Evolutionary conservation across 352 stramenopile genomes (phyloP), one percentile per base, ranked within the genome.

Genomic region (Globisporangium paroecandrum): DNA sequence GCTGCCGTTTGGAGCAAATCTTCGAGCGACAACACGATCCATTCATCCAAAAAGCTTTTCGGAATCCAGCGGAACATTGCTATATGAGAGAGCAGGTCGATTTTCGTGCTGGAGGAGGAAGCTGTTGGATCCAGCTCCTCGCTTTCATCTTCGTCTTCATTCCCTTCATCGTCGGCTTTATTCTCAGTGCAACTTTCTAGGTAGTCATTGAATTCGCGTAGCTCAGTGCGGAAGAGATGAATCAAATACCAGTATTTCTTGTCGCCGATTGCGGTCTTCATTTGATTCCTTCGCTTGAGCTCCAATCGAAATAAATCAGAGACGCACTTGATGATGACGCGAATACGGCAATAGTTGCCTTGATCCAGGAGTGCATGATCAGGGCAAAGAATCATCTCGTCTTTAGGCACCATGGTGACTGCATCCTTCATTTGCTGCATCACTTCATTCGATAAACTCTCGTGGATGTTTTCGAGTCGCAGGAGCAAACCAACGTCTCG

Each of bases 201-300:
- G 72, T 63, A 56, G 27, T 70, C 77, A 60, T 88, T 85, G 10
- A 84, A 75, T 25, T 76, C 71, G 54, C 79, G 79, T 24, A 90
- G 38, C 24, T 83, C 74, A 2, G 67, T 64, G 13, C 75, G 74
- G 20, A 87, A 81, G 15, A 72, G 59, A 55, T 83, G 72, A 54
- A 89, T 71, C 4, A 90, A 68, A 1, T 61, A 56, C 58, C 75
- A 69, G 61, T 87, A 90, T 57, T 77, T 82, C 57, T 89, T 90
- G 22, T 87, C 77, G 15, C 77, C 76, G 4, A 81, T 22, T 5
- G 66, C 68, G 3, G 65, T 60, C 3, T 57, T 73, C 0, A 79
- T 69, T 22, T 77, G 71, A 43, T 62, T 72, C 56, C 82, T 71
- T 20, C 78, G 70, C 64, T 83, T 79, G 38, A 66, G 68, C 62